These are phyloP conservation scores for Penicillium corylophilum DNA, from an alignment of 2,329 filamentous ascomycete genomes.

Conservation along the genomic window DNA sequence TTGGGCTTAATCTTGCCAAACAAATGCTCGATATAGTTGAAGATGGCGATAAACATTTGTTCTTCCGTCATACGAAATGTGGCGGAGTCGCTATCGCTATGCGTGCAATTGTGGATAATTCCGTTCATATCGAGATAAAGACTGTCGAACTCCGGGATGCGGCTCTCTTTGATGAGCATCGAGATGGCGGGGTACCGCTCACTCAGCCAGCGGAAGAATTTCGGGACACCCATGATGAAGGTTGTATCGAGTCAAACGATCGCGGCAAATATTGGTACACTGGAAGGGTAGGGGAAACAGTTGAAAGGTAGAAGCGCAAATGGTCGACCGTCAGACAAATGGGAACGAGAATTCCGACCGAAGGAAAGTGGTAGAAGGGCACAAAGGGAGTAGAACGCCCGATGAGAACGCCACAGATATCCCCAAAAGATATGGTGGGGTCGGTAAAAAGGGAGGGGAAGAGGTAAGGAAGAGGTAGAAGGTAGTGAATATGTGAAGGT, in stretches of 20 bases:
- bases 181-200: slow-evolving; percentile 98
- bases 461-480: not conserved
- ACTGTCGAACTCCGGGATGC: slow-evolving; percentile 98
- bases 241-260: slow-evolving; percentile 5
- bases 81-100: slow-evolving; percentile 90
- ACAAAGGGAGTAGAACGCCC: not conserved
- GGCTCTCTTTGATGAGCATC: slow-evolving; percentile 96
- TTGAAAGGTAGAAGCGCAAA: not conserved
- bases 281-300: slow-evolving; percentile 4
- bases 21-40: slow-evolving; percentile 99
- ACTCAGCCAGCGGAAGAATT: slow-evolving; percentile 98
- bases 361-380: slow-evolving; percentile 4
- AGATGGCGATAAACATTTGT: slow-evolving; percentile 99
- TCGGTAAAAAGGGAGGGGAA: not conserved
- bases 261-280: slow-evolving; percentile 7
- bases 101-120: slow-evolving; percentile 99
- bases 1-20: slow-evolving; percentile 99
- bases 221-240: slow-evolving; percentile 66
- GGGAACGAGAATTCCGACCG: slow-evolving; percentile 7
- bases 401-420: not conserved
- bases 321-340: not conserved
- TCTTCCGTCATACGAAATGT: slow-evolving; percentile 94
- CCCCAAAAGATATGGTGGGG: slow-evolving; percentile 1
- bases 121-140: slow-evolving; percentile 92
- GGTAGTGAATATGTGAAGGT: too few relatives aligned